phyloP scores from a whole-genome alignment of 176 grass and related monocot species.

The Chrysopogon serrulatus region DNA sequence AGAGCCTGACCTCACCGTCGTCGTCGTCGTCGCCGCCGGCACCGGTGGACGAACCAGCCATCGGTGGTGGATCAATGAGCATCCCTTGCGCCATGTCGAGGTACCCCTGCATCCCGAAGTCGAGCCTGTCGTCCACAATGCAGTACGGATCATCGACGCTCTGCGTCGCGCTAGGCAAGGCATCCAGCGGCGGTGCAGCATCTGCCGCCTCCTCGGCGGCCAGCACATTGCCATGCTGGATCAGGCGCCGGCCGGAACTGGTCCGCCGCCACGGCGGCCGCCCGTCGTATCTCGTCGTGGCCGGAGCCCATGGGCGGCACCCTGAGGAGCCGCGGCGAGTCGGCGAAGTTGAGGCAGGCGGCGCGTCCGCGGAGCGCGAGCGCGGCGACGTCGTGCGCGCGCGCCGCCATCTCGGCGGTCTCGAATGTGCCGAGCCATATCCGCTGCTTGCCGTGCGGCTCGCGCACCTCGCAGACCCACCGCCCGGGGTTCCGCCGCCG shows the following conservation, averaged over 20 bases:
- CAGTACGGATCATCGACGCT: not conserved
- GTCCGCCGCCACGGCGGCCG: slow-evolving; percentile 52
- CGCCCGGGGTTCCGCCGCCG: slow-evolving; percentile 63
- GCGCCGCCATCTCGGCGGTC: slow-evolving; percentile 90
- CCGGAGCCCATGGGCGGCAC: slow-evolving; percentile 38
- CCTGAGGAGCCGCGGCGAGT: slow-evolving; percentile 52
- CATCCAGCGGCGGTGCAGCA: not conserved
- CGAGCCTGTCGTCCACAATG: slow-evolving; percentile 39
- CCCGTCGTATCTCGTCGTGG: slow-evolving; percentile 54
- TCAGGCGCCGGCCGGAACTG: slow-evolving; percentile 21
- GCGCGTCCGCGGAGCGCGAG: slow-evolving; percentile 62
- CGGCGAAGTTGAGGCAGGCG: slow-evolving; percentile 95
- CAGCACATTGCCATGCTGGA: not conserved
- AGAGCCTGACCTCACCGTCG: slow-evolving; percentile 42
- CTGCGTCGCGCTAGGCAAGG: not conserved
- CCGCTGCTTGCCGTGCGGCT: slow-evolving; percentile 78
- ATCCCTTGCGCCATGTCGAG: slow-evolving; percentile 89
- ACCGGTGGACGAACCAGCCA: slow-evolving; percentile 2
- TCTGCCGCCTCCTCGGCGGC: not conserved
- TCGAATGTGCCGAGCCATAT: slow-evolving; percentile 94
- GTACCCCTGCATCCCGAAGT: slow-evolving; percentile 88
- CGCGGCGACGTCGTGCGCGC: slow-evolving; percentile 87
- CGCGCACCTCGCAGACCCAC: slow-evolving; percentile 98
- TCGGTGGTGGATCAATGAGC: slow-evolving; percentile 76
- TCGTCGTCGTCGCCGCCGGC: slow-evolving; percentile 24